phyloP scores from a whole-genome alignment of 176 grass and related monocot species.

The Elaeis guineensis region DNA sequence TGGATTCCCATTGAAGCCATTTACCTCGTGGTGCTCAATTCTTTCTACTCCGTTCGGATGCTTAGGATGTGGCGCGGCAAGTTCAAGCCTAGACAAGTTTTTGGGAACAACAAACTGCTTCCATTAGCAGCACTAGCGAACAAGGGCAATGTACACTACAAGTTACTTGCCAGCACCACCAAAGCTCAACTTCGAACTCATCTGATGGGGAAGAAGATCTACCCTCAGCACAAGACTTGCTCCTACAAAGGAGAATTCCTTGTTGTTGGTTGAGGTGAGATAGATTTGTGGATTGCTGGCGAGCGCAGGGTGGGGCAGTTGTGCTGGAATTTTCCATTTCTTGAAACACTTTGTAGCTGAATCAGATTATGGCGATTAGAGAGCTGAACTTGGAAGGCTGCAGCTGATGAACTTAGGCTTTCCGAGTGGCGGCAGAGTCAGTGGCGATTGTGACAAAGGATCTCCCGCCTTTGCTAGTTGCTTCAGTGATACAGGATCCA shows the following conservation, averaged over 20 bases:
- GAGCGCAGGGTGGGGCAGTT: neutral
- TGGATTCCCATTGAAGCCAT: too few relatives aligned
- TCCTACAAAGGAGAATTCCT: constrained; percentile 14
- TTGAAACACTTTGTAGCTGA: neutral
- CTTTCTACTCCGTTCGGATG: too few relatives aligned
- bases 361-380: constrained; percentile 8
- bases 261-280: constrained; percentile 10
- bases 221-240: constrained; percentile 37
- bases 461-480: constrained; percentile 33
- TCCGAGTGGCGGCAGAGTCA: constrained; percentile 1
- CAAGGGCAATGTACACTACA: too few relatives aligned
- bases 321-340: constrained; percentile 1
- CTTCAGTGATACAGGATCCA: constrained; percentile 35
- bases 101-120: too few relatives aligned
- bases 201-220: constrained; percentile 26
- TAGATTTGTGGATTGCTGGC: neutral
- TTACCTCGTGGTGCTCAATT: too few relatives aligned
- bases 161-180: too few relatives aligned
- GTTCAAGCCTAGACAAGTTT: too few relatives aligned
- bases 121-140: too few relatives aligned
- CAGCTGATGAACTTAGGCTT: constrained; percentile 13
- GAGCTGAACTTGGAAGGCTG: neutral
- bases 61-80: too few relatives aligned
- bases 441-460: neutral
- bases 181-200: too few relatives aligned